phyloP scores from a whole-genome alignment of 2,329 filamentous ascomycete genomes.

The Colletotrichum ledebouriae region DNA sequence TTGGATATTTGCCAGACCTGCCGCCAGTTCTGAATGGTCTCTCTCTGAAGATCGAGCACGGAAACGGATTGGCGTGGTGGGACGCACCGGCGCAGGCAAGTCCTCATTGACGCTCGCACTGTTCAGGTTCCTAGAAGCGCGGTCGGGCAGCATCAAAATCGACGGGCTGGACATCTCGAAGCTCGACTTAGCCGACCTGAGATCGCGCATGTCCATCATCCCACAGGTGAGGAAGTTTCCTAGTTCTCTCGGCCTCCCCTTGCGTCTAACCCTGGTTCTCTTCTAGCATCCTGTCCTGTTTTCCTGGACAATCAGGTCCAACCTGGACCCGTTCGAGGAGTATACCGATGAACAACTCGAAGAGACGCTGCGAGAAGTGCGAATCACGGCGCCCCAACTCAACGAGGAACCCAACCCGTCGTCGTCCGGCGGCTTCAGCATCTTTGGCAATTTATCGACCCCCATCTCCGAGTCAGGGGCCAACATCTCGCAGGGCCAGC shows the following conservation, averaged over 20 bases:
- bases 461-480: too few relatives aligned
- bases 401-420: too few relatives aligned
- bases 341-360: too few relatives aligned
- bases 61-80: constrained; percentile 84
- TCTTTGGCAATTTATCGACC: too few relatives aligned
- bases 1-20: too few relatives aligned
- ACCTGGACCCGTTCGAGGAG: constrained; percentile 73
- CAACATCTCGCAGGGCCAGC: constrained; percentile 51
- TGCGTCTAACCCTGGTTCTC: too few relatives aligned
- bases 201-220: constrained; percentile 81
- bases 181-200: constrained; percentile 76
- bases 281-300: constrained; percentile 87
- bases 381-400: too few relatives aligned
- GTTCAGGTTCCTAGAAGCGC: constrained; percentile 80
- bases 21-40: constrained; percentile 77
- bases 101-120: constrained; percentile 64
- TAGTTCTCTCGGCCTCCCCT: too few relatives aligned
- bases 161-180: constrained; percentile 82
- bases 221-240: too few relatives aligned
- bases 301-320: constrained; percentile 71
- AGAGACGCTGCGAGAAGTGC: too few relatives aligned
- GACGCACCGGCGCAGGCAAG: constrained; percentile 57
- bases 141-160: constrained; percentile 74
- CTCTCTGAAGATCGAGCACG: constrained; percentile 62
- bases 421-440: too few relatives aligned